Conservation (phyloP, 2,329 filamentous ascomycete genomes). For the Penicillium aurantiogriseum region DNA sequence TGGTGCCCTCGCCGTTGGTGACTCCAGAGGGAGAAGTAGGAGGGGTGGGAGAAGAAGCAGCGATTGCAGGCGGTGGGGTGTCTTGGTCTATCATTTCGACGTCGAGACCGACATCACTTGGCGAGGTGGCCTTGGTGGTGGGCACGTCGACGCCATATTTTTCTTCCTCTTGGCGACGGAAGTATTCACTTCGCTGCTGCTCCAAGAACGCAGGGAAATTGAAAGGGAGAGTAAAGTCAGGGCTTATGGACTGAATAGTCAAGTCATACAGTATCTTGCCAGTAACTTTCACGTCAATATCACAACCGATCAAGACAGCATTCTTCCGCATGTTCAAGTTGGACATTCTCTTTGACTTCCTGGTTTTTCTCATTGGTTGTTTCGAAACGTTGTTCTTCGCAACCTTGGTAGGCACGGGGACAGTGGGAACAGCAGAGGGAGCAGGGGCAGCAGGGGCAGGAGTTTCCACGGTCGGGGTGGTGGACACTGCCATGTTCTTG, state of each 20-base stretch:
- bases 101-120: background rate
- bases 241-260: conserved; percentile 5
- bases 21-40: background rate
- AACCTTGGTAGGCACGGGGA: background rate
- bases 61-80: background rate
- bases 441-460: background rate
- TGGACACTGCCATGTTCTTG: background rate
- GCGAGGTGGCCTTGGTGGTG: background rate
- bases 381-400: background rate
- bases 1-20: no score
- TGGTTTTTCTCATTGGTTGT: background rate
- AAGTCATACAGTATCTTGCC: conserved; percentile 13
- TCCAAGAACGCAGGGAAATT: conserved; percentile 7
- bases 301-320: background rate
- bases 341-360: conserved; percentile 6
- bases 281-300: conserved; percentile 8
- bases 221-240: conserved; percentile 11
- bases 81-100: background rate
- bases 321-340: conserved; percentile 3
- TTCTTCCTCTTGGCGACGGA: background rate
- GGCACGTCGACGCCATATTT: background rate
- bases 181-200: conserved; percentile 7
- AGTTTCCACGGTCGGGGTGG: conserved; percentile 3
- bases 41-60: background rate
- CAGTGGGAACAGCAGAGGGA: background rate